Evolutionary conservation across 2,329 filamentous ascomycete species (phyloP).

Genomic region (Neofusicoccum laricinum): DNA sequence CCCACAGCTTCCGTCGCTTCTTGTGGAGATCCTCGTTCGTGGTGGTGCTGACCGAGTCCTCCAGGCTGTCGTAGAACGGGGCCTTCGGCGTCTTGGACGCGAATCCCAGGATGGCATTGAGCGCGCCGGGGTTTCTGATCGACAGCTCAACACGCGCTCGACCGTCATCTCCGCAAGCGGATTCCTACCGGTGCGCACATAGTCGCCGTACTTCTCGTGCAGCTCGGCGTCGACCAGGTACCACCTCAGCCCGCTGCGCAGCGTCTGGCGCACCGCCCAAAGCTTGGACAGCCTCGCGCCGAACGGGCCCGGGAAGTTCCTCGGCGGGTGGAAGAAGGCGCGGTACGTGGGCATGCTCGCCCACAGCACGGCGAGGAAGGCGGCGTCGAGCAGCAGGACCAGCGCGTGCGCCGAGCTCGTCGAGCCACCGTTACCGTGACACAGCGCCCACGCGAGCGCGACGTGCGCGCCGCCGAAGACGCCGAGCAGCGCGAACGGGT

Average conservation of each 20-base stretch:
- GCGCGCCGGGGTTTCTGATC: not conserved
- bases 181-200: conserved; percentile 23
- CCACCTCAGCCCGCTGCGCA: not conserved
- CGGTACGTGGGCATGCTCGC: conserved; percentile 20
- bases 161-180: conserved; percentile 24
- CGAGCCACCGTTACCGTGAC: not conserved
- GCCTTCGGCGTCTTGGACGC: not conserved
- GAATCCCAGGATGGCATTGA: not conserved
- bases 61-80: conserved; percentile 21
- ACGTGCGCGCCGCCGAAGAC: not conserved
- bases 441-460: not conserved
- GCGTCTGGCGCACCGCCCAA: not conserved
- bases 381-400: no score
- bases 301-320: conserved; percentile 35
- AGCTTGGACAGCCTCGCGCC: conserved; percentile 26
- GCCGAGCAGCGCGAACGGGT: not conserved
- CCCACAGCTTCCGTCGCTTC: conserved; percentile 31
- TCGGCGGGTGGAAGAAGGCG: conserved; percentile 32
- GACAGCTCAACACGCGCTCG: conserved; percentile 16
- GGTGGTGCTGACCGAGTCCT: conserved; percentile 27
- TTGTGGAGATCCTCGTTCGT: conserved; percentile 31
- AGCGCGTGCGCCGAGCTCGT: no score
- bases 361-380: not conserved
- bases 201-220: conserved; percentile 15
- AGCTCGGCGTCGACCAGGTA: not conserved